Evolutionary conservation across 2,329 filamentous ascomycete species (phyloP), one percentile per base, ranked within the genome.

Genomic region (Alternaria rosae): DNA sequence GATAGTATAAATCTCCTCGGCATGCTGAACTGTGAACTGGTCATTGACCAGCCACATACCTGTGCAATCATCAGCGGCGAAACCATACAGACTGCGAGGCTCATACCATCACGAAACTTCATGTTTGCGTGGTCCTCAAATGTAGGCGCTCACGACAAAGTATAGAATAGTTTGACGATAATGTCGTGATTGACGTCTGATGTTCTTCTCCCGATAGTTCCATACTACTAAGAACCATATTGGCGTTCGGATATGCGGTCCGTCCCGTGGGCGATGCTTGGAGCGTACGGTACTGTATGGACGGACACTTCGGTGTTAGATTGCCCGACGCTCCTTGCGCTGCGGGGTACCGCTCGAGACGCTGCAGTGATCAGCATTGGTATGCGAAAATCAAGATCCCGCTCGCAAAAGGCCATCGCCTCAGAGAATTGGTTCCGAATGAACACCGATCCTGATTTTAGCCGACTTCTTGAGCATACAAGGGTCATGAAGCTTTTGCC

Each of bases 21-120:
- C 89, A 68, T 90, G 90, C 71, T 90, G 87, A 25, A 88, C 83
- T 52, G 83, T 82, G 73, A 88, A 84, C 63, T 84, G 86, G 76
- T 88, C 85, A 59, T 85, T 87, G 43, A 85, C 83, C 51, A 90
- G 81, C 89, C 89, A 91, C 88, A 90, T 89, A 67, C 82, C 82
- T 83, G 47, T 15, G 28, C 10, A 3, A 10, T 25, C 7, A 45
- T 74, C 43, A 71, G 61, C 57, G 20, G 54, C 26, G 52, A 45
- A 45, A 9, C 53, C 26, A 23, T 7, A 1, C 13, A n/a, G 23
- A 25, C 4, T 13, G 15, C 44, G 56, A 17, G n/a, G 21, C 23
- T 21, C 75, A 56, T 66, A 79, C 86, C 86, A 84, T 88, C 86
- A 66, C 86, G 85, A 69, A 88, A 88, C 80, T 86, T 88, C 86